Conservation (phyloP, 2,329 filamentous ascomycete genomes). For the Daldinia sp. region DNA sequence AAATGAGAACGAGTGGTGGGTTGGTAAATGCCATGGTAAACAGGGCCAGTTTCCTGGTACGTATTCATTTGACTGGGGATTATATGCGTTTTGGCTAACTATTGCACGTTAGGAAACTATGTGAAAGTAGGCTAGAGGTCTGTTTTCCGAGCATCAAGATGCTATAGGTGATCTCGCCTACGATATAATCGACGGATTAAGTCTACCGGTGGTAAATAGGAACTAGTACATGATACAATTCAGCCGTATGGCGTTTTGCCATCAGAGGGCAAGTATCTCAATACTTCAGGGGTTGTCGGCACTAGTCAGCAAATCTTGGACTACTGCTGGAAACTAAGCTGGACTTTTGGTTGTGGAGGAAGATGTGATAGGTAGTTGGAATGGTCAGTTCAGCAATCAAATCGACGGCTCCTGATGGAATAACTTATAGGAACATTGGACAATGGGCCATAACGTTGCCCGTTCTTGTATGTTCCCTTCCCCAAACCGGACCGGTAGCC, state of each 20-base stretch:
- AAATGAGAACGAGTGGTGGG: conserved; percentile 99
- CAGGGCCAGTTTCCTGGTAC: conserved; percentile 95
- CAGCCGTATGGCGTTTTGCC: conserved; percentile 23
- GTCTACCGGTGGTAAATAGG: conserved; percentile 8
- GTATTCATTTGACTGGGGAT: conserved; percentile 46
- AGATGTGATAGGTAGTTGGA: conserved; percentile 11
- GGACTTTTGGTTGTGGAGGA: conserved; percentile 3
- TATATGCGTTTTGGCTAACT: conserved; percentile 44
- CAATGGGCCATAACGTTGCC: not conserved
- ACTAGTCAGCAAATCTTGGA: conserved; percentile 7
- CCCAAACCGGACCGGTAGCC: not conserved
- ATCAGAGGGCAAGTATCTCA: conserved; percentile 23
- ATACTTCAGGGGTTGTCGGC: conserved; percentile 19
- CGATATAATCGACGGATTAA: conserved; percentile 17
- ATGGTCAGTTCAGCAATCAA: conserved; percentile 7
- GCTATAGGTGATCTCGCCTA: conserved; percentile 13
- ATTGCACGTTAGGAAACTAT: conserved; percentile 60
- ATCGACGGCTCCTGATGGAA: conserved; percentile 10
- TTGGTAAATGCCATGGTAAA: conserved; percentile 80
- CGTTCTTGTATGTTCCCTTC: conserved; percentile 1
- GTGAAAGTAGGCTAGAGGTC: conserved; percentile 57
- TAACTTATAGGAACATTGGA: conserved; percentile 18
- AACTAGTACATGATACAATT: conserved; percentile 15
- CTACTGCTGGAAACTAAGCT: conserved; percentile 15
- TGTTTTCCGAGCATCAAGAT: conserved; percentile 4